Base-by-base conservation (phyloP, 805 yeast species). In the Wickerhamiella dianesei region DNA sequence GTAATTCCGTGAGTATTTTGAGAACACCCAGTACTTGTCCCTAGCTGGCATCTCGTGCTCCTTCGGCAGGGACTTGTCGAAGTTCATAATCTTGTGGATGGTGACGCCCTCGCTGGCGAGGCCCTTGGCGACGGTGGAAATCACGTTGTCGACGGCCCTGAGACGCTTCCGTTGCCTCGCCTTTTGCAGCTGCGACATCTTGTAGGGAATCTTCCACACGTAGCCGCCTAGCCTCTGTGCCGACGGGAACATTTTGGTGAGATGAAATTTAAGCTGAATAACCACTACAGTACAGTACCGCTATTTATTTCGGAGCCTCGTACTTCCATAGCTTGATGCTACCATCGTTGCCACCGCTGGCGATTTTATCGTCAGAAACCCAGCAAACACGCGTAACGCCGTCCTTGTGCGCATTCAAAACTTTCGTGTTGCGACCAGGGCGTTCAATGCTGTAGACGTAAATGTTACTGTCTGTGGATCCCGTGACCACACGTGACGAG, bases 21-120 rank as follows among this genome's bases (percentile, higher is more conserved):
- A 79, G 67, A 83, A 89, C 1, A 86, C 80, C 41, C 94, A 79
- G 66, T 92, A 92, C 65, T 89, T 89, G 66, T 92, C 94, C 53
- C 65, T 70, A 5, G 95, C 71, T 1, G 65, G 59, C 96, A 89
- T 88, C 50, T 87, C 86, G 32, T 63, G 54, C 59, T 87, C 95
- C 58, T 77, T 81, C 37, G 96, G 96, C 59, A 82, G 61, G 18
- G 68, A 66, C n/a, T 54, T 50, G 58, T 66, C 66, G 45, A 74
- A 60, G 21, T 60, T 50, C 22, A 62, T 63, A 3, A 73, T 55
- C 52, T 62, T 59, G 48, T 63, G 61, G 43, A 67, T 54, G 17
- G 57, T 46, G 52, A 60, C 51, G 14, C 67, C 66, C 39, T 63
- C 61, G 14, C 53, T 50, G 35, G 59, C 58, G 49, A 76, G 62